Evolutionary conservation across 768 basidiomycete species (phyloP), one percentile per base, ranked within the genome.

Genomic region (Xanthoconium stramineum): DNA sequence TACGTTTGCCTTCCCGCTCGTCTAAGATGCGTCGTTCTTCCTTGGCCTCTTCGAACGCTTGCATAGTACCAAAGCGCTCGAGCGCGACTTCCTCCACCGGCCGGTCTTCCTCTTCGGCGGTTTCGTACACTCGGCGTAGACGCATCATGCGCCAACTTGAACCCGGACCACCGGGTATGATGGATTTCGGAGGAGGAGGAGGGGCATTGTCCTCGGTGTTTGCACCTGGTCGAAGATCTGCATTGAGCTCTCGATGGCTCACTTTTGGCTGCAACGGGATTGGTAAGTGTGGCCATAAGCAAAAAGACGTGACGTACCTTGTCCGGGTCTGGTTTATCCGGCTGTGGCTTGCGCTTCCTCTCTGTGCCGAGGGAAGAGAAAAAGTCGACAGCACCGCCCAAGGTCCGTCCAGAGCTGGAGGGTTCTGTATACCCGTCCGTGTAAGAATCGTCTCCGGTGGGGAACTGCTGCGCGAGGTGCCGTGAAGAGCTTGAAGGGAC

Each of bases 91-190:
- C 82, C 61, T 91, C 87, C 12, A 92, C 68, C 0, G 84, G 67
- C 6, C 78, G 73, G 6, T 83, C 81, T 70, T 95, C 93, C 65
- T 98, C 95, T 56, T 92, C 86, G 0, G 90, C 93, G 3, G 89
- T 82, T 69, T 98, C 96, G 66, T 92, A 95, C 1, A 93, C 88
- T 15, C 91, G 81, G 39, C 86, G 83, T 0, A 99, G 82, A 63
- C 94, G 93, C 86, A 91, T 94, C 97, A 98, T 98, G 15, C 97
- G 86, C 96, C 97, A 99, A 67, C 85, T 86, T 3, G 92, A 93
- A 12, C 96, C 96, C 6, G 94, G 89, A 2, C 93, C 94, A 3
- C 96, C 96, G 0, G 94, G 92, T 0, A 81, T 83, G 52, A 76
- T 69, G 20, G 81, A 66, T 68, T 80, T 83, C 6, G 79, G 72